A percentile compares a stretch with the other conserved stretches of the same genome.
Conservation (phyloP, 257 asterid genomes). For the Cinchona pubescens region DNA sequence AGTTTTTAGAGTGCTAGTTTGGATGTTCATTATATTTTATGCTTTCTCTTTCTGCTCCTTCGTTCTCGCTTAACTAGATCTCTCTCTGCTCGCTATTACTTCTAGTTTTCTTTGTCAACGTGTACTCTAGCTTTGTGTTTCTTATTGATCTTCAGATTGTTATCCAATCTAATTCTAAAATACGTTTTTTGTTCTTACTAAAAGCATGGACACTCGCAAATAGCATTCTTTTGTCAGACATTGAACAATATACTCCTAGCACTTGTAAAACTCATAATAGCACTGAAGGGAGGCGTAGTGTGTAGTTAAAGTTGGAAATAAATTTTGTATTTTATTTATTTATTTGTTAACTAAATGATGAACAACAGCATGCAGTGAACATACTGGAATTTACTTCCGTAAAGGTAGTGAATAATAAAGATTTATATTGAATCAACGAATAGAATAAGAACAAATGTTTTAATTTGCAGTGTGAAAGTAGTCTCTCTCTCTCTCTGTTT, state of each 20-base stretch:
- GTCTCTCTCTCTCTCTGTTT: neutral
- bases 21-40: neutral
- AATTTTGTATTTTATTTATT: too few species aligned
- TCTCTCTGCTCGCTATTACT: too few species aligned
- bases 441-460: neutral
- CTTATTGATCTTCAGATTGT: too few species aligned
- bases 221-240: neutral
- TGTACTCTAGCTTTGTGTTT: too few species aligned
- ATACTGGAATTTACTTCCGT: neutral
- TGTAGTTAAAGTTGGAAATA: neutral
- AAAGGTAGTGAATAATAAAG: neutral
- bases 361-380: neutral
- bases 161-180: too few species aligned
- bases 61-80: neutral
- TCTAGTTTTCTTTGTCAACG: too few species aligned
- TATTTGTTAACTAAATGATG: too few species aligned
- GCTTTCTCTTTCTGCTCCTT: neutral
- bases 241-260: neutral
- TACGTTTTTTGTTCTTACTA: neutral
- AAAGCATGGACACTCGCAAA: neutral
- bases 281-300: neutral
- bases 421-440: neutral
- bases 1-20: neutral
- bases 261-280: neutral
- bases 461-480: neutral